Base-by-base conservation (phyloP, 2,329 filamentous ascomycete genomes). In the Tolypocladium guangdongense region DNA sequence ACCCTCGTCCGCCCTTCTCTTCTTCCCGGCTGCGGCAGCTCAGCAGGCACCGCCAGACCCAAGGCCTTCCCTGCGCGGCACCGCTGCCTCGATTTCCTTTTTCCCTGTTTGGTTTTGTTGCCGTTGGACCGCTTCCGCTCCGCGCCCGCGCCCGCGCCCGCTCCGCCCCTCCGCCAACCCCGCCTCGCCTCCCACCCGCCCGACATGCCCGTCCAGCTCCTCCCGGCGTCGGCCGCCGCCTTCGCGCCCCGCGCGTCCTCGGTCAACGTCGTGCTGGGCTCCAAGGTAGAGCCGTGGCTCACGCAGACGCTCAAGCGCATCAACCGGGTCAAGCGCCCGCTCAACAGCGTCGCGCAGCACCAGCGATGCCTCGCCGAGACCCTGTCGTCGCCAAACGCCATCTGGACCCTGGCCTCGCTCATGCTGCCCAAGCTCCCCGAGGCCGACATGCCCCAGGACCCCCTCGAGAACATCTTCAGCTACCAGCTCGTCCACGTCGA, bases 261-360 rank as follows among this genome's bases (percentile, higher is more conserved):
- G 30, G 92, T 95, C 71, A 97, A 95, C 69, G 89, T 99, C 62
- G 93, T 99, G 56, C 78, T 99, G 64, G 88, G 86, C 66, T 87
- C 86, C 68, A 95, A 93, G 76, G 84, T 95, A 65, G 91, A 96
- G 75, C 88, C 90, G 56, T 99, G 93, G 93, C 81, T 97, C 72
- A 99, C 93, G 37, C 88, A 91, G 68, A 96, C 91, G 12, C 79
- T 99, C 65, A 97, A 97, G 81, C 86, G 93, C 70, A 90, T 96
- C 75, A 97, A 96, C 79, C 83, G 88, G 62, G 84, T 96, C 64
- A 99, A 97, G 82, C 88, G 93, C 63, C 92, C 93, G 57, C 82
- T 97, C 72, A 99, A 99, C 81, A 96, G 88, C 71, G 88, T 96
- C 49, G 86, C 89, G 54, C 93, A 99, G 71, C 93, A 97, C 75